phyloP scores from a whole-genome alignment of 2,329 filamentous ascomycete genomes.

The Trichocomaceae sp. region DNA sequence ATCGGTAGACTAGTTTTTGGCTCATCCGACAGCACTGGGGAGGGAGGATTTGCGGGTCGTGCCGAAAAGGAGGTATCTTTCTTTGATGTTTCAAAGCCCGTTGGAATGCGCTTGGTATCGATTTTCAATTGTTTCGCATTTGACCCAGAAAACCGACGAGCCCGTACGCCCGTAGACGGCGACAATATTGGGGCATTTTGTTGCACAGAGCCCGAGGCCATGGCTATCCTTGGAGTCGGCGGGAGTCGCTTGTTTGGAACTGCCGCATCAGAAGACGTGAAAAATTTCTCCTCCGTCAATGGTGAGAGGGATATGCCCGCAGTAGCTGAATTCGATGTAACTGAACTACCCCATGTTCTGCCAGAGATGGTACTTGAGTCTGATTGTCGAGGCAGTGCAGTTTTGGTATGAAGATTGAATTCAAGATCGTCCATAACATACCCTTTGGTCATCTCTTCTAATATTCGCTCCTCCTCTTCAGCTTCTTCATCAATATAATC shows the following conservation, averaged over 20 bases:
- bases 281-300: slow-evolving; percentile 57
- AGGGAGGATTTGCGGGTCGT: slow-evolving; percentile 19
- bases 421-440: slow-evolving; percentile 79
- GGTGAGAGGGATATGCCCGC: slow-evolving; percentile 63
- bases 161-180: slow-evolving; percentile 54
- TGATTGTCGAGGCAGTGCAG: slow-evolving; percentile 66
- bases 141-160: slow-evolving; percentile 70
- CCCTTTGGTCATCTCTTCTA: slow-evolving; percentile 83
- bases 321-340: slow-evolving; percentile 64
- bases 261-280: slow-evolving; percentile 31
- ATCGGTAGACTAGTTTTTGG: slow-evolving; percentile 17
- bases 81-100: slow-evolving; percentile 20
- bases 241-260: slow-evolving; percentile 26
- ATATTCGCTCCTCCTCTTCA: slow-evolving; percentile 65
- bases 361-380: slow-evolving; percentile 74
- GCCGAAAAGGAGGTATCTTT: slow-evolving; percentile 24
- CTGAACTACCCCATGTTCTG: slow-evolving; percentile 73
- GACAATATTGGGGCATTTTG: slow-evolving; percentile 16
- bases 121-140: slow-evolving; percentile 82
- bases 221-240: slow-evolving; percentile 46
- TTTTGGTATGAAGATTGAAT: slow-evolving; percentile 62
- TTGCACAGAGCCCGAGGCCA: slow-evolving; percentile 19
- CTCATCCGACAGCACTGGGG: slow-evolving; percentile 27
- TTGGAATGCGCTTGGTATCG: slow-evolving; percentile 54
- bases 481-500: slow-evolving; percentile 56